Evolutionary conservation across 352 stramenopile species (phyloP).

Genomic region (Pilasporangium apinafurcum): DNA sequence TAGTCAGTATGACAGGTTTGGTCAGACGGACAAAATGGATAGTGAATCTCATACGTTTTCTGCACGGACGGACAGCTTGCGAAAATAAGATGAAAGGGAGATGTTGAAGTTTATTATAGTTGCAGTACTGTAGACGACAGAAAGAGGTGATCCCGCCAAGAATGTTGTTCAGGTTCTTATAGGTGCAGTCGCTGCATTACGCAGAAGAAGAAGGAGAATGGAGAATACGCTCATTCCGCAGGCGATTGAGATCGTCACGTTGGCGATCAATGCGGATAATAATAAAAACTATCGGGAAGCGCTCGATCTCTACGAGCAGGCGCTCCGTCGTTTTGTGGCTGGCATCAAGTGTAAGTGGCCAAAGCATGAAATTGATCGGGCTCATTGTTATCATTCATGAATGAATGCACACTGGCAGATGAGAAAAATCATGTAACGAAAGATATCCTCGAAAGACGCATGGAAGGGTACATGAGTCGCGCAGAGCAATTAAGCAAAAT

Average conservation of each 20-base stretch:
- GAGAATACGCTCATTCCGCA: conserved; percentile 90
- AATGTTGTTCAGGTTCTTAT: conserved; percentile 1
- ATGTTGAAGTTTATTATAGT: too few relatives aligned
- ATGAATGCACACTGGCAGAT: conserved; percentile 33
- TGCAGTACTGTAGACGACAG: not conserved
- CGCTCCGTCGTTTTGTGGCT: conserved; percentile 87
- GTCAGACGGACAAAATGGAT: too few relatives aligned
- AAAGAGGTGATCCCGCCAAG: too few relatives aligned
- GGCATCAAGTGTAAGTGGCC: conserved; percentile 76
- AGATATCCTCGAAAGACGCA: conserved; percentile 88
- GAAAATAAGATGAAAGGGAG: not conserved
- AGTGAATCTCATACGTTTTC: too few relatives aligned
- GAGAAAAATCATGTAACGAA: conserved; percentile 89
- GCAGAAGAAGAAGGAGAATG: conserved; percentile 21
- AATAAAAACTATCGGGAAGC: conserved; percentile 87
- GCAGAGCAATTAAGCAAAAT: conserved; percentile 83
- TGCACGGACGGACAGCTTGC: not conserved
- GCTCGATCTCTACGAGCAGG: conserved; percentile 84
- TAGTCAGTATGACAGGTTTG: too few relatives aligned
- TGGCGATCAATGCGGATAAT: conserved; percentile 86
- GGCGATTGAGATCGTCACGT: conserved; percentile 86
- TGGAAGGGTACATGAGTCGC: conserved; percentile 88
- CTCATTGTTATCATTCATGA: not conserved
- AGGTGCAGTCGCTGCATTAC: too few relatives aligned
- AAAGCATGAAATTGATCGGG: not conserved